Base-by-base conservation (phyloP, 2,329 filamentous ascomycete species). In the Claviceps pusilla region DNA sequence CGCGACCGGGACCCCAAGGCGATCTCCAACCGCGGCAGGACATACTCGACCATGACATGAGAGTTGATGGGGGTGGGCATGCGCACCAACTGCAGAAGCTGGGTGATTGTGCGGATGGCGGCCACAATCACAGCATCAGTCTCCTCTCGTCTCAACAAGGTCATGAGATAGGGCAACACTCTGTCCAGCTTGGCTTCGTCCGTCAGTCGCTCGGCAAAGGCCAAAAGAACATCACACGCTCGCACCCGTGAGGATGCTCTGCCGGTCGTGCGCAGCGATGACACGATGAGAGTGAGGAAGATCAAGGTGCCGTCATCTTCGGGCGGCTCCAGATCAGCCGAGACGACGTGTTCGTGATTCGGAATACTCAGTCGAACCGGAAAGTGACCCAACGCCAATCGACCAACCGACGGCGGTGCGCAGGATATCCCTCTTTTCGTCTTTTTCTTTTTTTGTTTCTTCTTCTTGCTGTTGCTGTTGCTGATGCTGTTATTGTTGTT, bases 101-200 rank as follows among this genome's bases (percentile, higher is more conserved):
- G 90, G 0, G 91, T 91, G 60, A 97, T 80, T 4, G 89, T 87
- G 54, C 91, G 79, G 48, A 97, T 78, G 3, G 90, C 89, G 29
- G 90, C 83, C 50, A 95, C 82, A 49, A 89, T 85, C 14, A 98
- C 91, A 61, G 87, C 76, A 59, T 95, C 88, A 2, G 86, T 82
- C 60, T 83, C 82, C 64, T 98, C 93, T 56, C 82, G 84, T 42
- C 62, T 62, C 12, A 98, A 73, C 33, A 97, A 70, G 5, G 83
- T 80, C 71, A 95, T 86, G 41, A 97, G 73, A 65, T 96, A 96
- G 1, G 93, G 93, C 51, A 98, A 72, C 29, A 97, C 86, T 51
- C 93, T 82, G 67, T 98, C 94, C 50, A 98, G 74, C 67, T 96
- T 97, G 3, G 90, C 90, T 69, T 98, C 93, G 65, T 98, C 94